A percentile compares a stretch with the other conserved stretches of the same genome.
Evolutionary conservation across 805 yeast species (phyloP).

Genomic region (Kurtzmaniella cleridarum): DNA sequence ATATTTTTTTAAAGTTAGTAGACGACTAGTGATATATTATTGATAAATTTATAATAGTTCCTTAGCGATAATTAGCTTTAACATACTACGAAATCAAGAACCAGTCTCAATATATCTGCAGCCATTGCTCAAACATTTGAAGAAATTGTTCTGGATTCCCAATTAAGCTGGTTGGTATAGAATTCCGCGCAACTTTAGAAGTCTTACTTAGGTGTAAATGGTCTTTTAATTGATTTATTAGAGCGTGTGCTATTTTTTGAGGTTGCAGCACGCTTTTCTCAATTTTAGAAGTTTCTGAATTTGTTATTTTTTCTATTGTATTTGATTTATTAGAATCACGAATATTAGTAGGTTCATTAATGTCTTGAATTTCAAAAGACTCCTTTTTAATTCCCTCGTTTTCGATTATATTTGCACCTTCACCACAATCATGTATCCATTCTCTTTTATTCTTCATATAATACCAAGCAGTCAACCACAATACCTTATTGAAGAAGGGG

Average conservation of each 20-base stretch:
- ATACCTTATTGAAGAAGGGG: slow-evolving; percentile 65
- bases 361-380: background rate
- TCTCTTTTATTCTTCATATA: slow-evolving; percentile 22
- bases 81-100: too few relatives aligned
- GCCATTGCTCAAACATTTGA: slow-evolving; percentile 11
- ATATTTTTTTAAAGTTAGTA: too few relatives aligned
- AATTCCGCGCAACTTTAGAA: slow-evolving; percentile 24
- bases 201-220: slow-evolving; percentile 31
- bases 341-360: too few relatives aligned
- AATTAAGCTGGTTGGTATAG: slow-evolving; percentile 27
- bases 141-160: slow-evolving; percentile 23
- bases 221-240: slow-evolving; percentile 20
- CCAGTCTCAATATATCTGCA: background rate
- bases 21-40: too few relatives aligned
- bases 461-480: slow-evolving; percentile 63
- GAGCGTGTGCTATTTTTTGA: slow-evolving; percentile 6
- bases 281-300: too few relatives aligned
- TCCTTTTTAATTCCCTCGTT: too few relatives aligned
- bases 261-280: background rate
- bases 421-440: slow-evolving; percentile 10
- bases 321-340: too few relatives aligned
- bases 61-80: too few relatives aligned
- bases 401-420: background rate
- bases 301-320: too few relatives aligned
- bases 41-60: too few relatives aligned